Evolutionary conservation across 2,329 filamentous ascomycete genomes (phyloP).

Genomic region (Calonectria leucothoes): DNA sequence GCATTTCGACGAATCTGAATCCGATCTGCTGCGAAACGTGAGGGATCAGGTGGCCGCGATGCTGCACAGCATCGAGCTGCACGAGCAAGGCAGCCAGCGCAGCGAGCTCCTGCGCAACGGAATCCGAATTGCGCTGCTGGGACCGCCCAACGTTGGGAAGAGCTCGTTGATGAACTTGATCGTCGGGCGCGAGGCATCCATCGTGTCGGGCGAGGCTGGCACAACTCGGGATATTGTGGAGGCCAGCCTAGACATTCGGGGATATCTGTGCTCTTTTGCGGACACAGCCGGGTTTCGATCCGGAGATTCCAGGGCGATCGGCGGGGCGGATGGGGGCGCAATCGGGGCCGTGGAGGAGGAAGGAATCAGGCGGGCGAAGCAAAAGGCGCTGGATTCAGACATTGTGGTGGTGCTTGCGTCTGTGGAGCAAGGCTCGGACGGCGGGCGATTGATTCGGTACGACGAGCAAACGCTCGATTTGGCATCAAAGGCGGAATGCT

Average conservation of each 20-base stretch:
- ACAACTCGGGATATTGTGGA: constrained; percentile 96
- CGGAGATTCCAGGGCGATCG: constrained; percentile 26
- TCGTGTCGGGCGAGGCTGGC: constrained; percentile 91
- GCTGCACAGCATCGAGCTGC: constrained; percentile 70
- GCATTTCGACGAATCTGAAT: constrained; percentile 90
- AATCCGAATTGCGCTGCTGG: constrained; percentile 86
- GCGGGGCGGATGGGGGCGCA: constrained; percentile 29
- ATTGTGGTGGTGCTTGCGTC: constrained; percentile 85
- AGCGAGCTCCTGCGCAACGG: constrained; percentile 88
- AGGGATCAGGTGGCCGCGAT: constrained; percentile 72
- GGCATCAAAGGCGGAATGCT: constrained; percentile 59
- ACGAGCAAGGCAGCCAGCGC: constrained; percentile 81
- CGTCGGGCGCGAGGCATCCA: constrained; percentile 92
- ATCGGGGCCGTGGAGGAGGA: constrained; percentile 87
- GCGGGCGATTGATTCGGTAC: constrained; percentile 59
- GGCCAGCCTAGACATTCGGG: constrained; percentile 87
- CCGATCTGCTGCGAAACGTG: constrained; percentile 77
- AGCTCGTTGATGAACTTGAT: constrained; percentile 92
- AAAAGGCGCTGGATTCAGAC: constrained; percentile 85
- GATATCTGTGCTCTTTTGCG: constrained; percentile 92
- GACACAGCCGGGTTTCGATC: constrained; percentile 91
- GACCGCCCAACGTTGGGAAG: constrained; percentile 94
- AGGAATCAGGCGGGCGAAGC: constrained; percentile 87
- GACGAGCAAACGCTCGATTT: constrained; percentile 68
- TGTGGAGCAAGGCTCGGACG: constrained; percentile 64